Conservation (phyloP, 305 asterid species). For the Solanum hybrid region DNA sequence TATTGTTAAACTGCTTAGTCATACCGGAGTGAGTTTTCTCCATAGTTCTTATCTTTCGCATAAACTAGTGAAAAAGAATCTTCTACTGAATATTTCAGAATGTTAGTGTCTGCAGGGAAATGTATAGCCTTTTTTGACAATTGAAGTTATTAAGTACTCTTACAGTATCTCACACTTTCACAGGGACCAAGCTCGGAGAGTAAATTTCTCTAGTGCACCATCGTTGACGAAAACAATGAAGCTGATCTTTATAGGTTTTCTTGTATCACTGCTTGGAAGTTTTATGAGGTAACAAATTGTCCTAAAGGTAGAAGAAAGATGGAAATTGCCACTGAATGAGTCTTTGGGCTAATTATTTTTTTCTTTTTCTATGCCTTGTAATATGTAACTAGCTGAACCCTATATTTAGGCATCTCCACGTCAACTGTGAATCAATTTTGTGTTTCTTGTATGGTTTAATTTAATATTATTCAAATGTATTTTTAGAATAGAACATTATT, state of each 20-base stretch:
- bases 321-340: background rate
- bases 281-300: slow-evolving; percentile 6
- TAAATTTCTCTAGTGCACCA: slow-evolving; percentile 54
- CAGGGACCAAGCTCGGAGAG: slow-evolving; percentile 67
- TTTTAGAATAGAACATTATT: background rate
- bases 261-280: slow-evolving; percentile 21
- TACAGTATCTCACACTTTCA: slow-evolving; percentile 7
- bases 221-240: slow-evolving; percentile 15
- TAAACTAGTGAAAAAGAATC: background rate
- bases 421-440: background rate
- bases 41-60: background rate
- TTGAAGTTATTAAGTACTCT: background rate
- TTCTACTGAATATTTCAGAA: background rate
- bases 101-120: background rate
- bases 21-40: background rate
- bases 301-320: background rate
- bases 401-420: background rate
- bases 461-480: background rate
- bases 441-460: background rate
- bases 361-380: background rate
- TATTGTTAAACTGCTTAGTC: too few species aligned
- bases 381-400: background rate
- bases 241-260: slow-evolving; percentile 21
- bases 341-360: background rate
- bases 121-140: background rate